Conservation (phyloP, 139 green algal species). For the Chara braunii region DNA sequence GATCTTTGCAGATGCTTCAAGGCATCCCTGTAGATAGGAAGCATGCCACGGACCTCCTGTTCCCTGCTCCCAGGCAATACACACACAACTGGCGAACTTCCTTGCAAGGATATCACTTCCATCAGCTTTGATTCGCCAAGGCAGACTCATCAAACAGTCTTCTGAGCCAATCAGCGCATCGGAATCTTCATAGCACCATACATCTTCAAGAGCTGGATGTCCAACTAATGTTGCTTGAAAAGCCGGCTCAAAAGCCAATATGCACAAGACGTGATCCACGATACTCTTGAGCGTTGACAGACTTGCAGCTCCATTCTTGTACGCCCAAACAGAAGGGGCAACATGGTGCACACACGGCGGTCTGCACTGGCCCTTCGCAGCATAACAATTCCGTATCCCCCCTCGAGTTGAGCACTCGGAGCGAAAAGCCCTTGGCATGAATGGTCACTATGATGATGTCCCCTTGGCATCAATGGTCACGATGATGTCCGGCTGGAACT, state of each 20-base stretch:
- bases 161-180: no score
- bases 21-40: no score
- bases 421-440: constrained; percentile 30
- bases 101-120: no score
- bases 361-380: background rate
- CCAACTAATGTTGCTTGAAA: constrained; percentile 15
- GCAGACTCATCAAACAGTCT: no score
- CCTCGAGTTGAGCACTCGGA: constrained; percentile 16
- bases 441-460: no score
- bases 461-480: no score
- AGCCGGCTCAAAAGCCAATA: constrained; percentile 15
- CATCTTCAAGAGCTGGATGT: constrained; percentile 27
- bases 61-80: no score
- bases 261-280: constrained; percentile 32
- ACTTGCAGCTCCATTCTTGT: background rate
- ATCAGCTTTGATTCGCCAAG: no score
- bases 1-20: no score
- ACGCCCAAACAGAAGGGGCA: constrained; percentile 24
- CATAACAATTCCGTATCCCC: background rate
- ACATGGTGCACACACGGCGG: constrained; percentile 22
- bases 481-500: constrained; percentile 19
- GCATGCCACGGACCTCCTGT: no score
- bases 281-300: background rate
- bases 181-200: background rate
- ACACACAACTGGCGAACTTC: no score